Evolutionary conservation across 2,329 filamentous ascomycete genomes (phyloP).

Genomic region (Penicillium sp.): DNA sequence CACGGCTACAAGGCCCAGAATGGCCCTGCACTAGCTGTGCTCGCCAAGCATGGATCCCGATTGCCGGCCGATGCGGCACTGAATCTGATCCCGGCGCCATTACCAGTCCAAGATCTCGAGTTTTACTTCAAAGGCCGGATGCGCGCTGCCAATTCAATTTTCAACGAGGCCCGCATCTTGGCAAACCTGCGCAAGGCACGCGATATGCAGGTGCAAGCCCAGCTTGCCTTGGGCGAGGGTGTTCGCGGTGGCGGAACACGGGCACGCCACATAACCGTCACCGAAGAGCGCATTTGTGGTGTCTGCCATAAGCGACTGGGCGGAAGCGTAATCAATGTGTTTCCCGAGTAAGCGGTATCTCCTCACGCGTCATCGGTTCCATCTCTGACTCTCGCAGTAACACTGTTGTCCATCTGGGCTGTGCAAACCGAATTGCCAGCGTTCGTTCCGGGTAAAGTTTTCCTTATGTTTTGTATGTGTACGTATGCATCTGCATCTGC

Average conservation of each 20-base stretch:
- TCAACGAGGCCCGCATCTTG: constrained; percentile 74
- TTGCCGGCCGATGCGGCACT: constrained; percentile 83
- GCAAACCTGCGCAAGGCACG: constrained; percentile 71
- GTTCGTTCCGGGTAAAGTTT: constrained; percentile 17
- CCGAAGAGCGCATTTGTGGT: constrained; percentile 81
- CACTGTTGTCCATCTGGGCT: constrained; percentile 73
- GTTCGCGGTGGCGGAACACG: constrained; percentile 48
- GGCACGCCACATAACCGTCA: constrained; percentile 68
- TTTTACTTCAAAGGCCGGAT: constrained; percentile 91
- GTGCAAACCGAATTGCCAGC: constrained; percentile 49
- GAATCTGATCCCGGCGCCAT: constrained; percentile 71
- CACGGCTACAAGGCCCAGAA: constrained; percentile 66
- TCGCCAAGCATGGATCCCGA: constrained; percentile 88
- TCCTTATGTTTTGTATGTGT: constrained; percentile 3
- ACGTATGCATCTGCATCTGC: constrained; percentile 1
- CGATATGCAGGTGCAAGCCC: constrained; percentile 68
- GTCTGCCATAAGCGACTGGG: constrained; percentile 92
- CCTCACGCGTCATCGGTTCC: not conserved
- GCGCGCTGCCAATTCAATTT: constrained; percentile 71
- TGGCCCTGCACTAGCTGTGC: constrained; percentile 71
- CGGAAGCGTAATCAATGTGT: constrained; percentile 81
- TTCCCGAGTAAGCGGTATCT: constrained; percentile 62
- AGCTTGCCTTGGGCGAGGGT: constrained; percentile 66
- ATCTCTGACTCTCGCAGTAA: constrained; percentile 35
- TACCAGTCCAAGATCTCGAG: constrained; percentile 73